Evolutionary conservation across 2,329 filamentous ascomycete species (phyloP), one percentile per base, ranked within the genome.

Genomic region (Fragosphaeria purpurea): DNA sequence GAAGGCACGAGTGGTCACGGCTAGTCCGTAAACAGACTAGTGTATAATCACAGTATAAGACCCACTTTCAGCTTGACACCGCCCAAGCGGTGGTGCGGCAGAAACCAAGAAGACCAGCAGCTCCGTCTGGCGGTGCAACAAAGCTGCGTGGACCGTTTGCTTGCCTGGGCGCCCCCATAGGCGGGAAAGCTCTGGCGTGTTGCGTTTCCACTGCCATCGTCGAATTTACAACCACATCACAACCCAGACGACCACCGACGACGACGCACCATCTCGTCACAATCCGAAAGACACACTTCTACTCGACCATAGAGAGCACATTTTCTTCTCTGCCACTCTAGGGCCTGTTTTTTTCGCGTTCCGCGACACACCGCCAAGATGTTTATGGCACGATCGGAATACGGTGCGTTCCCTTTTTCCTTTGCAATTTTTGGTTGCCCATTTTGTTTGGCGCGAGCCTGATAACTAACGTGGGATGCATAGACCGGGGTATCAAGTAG

Each of bases 331-430:
- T 48, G 49, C 49, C 49, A 37, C 32, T 53, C 31, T 47, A 53
- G 13, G 54, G 54, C 53, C 44, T 11, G 22, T 22, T 37, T 11
- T 40, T 11, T 11, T 7, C 38, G 7, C 33, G 12, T 45, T 33
- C 30, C 41, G 6, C 7, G 34, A 43, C 22, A 70, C 58, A 65
- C 69, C 71, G 73, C 66, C 79, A 88, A 75, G 63, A 95, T 95
- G 93, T 98, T 98, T 82, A 97, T 98, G 81, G 90, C 93, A 80
- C 88, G 93, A 76, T 97, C 91, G 68, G 93, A 98, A 91, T 98
- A 98, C 77, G 93, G 91, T 93, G 79, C 76, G 54, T 52, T 13
- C 42, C 65, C 50, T 58, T 51, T 56, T 56, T 55, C 46, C 7
- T 47, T 44, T 12, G 30, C 10, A 33, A 12, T 32, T 35, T 32